These are phyloP conservation scores for Selaginella tamariscina DNA, from an alignment of 75 land plant species.

Conservation along the genomic window DNA sequence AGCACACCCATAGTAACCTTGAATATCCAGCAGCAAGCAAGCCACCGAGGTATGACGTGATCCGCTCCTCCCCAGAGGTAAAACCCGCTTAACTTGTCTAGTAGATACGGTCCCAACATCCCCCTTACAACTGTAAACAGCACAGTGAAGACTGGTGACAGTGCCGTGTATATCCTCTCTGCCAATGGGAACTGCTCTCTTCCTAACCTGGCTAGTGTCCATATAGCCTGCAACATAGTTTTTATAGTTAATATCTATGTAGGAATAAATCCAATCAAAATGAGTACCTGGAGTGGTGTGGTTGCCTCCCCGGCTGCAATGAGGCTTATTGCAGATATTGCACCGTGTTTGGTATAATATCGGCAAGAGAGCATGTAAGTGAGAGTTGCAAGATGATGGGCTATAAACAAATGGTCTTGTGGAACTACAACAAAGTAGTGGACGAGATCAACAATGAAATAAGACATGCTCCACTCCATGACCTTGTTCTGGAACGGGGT, in stretches of 20 bases:
- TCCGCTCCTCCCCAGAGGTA: slow-evolving; percentile 37
- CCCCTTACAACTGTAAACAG: slow-evolving; percentile 47
- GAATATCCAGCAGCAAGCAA: slow-evolving; percentile 58
- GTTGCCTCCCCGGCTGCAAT: slow-evolving; percentile 61
- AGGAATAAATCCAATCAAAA: too few relatives aligned
- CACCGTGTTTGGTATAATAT: slow-evolving; percentile 45
- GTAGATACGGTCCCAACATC: slow-evolving; percentile 44
- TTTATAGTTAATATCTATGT: too few relatives aligned
- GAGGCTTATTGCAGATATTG: slow-evolving; percentile 41
- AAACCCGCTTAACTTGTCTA: slow-evolving; percentile 40
- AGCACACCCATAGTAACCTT: slow-evolving; percentile 41
- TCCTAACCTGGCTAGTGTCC: slow-evolving; percentile 50
- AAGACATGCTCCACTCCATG: slow-evolving; percentile 80
- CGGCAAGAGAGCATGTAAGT: slow-evolving; percentile 64
- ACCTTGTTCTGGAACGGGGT: slow-evolving; percentile 35
- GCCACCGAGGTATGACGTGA: slow-evolving; percentile 54
- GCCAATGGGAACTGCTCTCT: slow-evolving; percentile 25
- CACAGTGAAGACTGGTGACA: slow-evolving; percentile 42
- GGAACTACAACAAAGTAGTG: slow-evolving; percentile 3
- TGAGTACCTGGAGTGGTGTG: slow-evolving; percentile 41
- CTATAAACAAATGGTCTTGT: slow-evolving; percentile 48
- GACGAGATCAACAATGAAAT: slow-evolving; percentile 4
- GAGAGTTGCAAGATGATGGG: slow-evolving; percentile 64
- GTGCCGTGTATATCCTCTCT: slow-evolving; percentile 21
- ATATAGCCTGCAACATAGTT: slow-evolving; percentile 75